These are phyloP conservation scores for Wallacemonas sp. DNA, from an alignment of 208 protist species.

Conservation along the genomic window DNA sequence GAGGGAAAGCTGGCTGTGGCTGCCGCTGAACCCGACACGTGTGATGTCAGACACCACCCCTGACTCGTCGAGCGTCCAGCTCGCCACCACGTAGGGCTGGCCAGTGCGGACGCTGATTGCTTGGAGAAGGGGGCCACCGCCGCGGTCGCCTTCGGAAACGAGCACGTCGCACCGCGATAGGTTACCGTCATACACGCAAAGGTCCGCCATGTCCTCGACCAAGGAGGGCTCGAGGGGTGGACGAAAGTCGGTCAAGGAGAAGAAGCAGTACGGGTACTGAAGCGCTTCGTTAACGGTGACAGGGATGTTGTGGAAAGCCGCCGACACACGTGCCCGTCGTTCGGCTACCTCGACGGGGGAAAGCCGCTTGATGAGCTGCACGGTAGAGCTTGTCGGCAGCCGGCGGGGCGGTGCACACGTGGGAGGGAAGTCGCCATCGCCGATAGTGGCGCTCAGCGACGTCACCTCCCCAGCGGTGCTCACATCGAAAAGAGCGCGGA, in stretches of 20 bases:
- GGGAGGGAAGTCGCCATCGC: neutral
- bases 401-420: conserved; percentile 5
- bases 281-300: conserved; percentile 17
- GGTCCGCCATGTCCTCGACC: conserved; percentile 49
- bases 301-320: conserved; percentile 23
- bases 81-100: conserved; percentile 32
- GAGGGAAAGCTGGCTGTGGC: conserved; percentile 28
- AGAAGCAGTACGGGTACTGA: conserved; percentile 36
- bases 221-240: conserved; percentile 24
- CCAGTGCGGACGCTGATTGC: conserved; percentile 24
- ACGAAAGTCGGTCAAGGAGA: conserved; percentile 38
- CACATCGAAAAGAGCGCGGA: conserved; percentile 11
- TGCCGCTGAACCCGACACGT: conserved; percentile 25
- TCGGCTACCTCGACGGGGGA: conserved; percentile 9
- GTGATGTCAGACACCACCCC: conserved; percentile 10
- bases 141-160: conserved; percentile 40
- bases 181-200: conserved; percentile 20
- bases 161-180: conserved; percentile 23
- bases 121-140: conserved; percentile 30
- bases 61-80: conserved; percentile 16
- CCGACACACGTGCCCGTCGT: conserved; percentile 10
- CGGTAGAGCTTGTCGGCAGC: conserved; percentile 7
- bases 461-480: conserved; percentile 4
- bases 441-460: neutral
- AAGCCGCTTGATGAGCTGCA: conserved; percentile 12